These are phyloP conservation scores for Hyphopichia homilentoma DNA, from an alignment of 805 yeast genomes.

Conservation along the genomic window DNA sequence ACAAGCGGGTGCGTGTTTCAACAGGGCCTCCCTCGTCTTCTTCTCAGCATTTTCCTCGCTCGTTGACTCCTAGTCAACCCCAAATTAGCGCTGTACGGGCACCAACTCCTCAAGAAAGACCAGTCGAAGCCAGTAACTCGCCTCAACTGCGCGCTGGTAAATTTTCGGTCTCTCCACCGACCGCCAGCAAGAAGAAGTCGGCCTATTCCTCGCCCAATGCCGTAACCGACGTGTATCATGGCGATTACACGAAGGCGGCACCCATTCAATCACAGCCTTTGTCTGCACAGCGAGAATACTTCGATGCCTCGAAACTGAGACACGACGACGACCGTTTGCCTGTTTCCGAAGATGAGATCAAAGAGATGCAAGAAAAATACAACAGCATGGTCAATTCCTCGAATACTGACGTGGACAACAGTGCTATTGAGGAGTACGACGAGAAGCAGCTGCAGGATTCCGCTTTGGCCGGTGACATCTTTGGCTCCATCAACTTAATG, in stretches of 20 bases:
- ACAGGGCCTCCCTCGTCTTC: conserved; percentile 3
- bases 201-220: not conserved
- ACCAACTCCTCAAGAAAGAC: too few species aligned
- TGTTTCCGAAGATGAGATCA: conserved; percentile 26
- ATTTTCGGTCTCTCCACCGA: too few species aligned
- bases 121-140: too few species aligned
- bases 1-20: conserved; percentile 9
- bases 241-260: conserved; percentile 43
- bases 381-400: conserved; percentile 3
- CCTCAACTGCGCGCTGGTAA: too few species aligned
- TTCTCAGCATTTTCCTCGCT: conserved; percentile 5
- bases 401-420: conserved; percentile 7
- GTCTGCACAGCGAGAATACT: conserved; percentile 43
- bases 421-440: conserved; percentile 4
- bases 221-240: conserved; percentile 49
- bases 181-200: not conserved
- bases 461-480: conserved; percentile 17
- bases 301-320: conserved; percentile 14
- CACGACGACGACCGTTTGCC: conserved; percentile 24
- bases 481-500: conserved; percentile 35
- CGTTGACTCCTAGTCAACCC: not conserved
- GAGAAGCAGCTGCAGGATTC: conserved; percentile 1
- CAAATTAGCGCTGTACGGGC: too few species aligned
- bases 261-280: conserved; percentile 51
- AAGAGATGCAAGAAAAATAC: conserved; percentile 29